A percentile compares a stretch with the other conserved stretches of the same genome.
phyloP scores from a whole-genome alignment of 2,329 filamentous ascomycete species.

The Fragosphaeria purpurea region DNA sequence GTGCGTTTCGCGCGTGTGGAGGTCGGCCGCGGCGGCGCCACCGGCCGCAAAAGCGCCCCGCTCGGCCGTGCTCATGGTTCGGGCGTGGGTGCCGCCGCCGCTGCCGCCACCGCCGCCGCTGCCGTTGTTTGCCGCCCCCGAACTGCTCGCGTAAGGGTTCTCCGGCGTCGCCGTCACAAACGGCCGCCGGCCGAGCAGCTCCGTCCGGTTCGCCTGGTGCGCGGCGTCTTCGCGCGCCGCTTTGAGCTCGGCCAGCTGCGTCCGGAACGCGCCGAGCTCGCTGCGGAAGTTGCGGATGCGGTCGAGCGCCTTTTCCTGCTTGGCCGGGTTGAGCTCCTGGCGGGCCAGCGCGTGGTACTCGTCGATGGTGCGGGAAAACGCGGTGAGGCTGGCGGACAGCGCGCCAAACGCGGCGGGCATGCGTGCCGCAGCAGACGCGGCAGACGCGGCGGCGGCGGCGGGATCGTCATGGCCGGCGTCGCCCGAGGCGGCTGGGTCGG shows the following conservation, averaged over 20 bases:
- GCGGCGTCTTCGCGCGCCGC: conserved; percentile 64
- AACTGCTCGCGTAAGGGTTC: conserved; percentile 71
- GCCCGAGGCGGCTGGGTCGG: conserved; percentile 12
- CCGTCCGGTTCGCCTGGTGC: conserved; percentile 57
- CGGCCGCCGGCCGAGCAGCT: conserved; percentile 76
- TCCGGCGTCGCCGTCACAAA: conserved; percentile 74
- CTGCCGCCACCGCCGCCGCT: conserved; percentile 20
- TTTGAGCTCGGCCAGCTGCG: conserved; percentile 69
- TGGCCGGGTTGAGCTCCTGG: conserved; percentile 80
- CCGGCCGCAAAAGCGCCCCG: conserved; percentile 16
- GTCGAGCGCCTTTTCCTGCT: conserved; percentile 83
- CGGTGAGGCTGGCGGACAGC: conserved; percentile 56
- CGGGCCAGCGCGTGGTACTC: conserved; percentile 80
- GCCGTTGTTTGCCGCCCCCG: conserved; percentile 28
- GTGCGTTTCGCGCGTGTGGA: conserved; percentile 58
- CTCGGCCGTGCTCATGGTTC: conserved; percentile 30
- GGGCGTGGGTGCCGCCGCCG: conserved; percentile 23
- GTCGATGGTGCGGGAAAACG: conserved; percentile 82
- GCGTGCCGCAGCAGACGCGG: too few species aligned
- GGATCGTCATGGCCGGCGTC: conserved; percentile 1
- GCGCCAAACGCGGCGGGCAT: conserved; percentile 49
- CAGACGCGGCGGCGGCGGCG: not conserved
- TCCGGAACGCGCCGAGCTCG: conserved; percentile 71
- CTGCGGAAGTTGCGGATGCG: conserved; percentile 75
- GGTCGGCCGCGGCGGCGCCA: not conserved